These are phyloP conservation scores for Metschnikowia kofuensis DNA, from an alignment of 805 yeast species.

Conservation along the genomic window DNA sequence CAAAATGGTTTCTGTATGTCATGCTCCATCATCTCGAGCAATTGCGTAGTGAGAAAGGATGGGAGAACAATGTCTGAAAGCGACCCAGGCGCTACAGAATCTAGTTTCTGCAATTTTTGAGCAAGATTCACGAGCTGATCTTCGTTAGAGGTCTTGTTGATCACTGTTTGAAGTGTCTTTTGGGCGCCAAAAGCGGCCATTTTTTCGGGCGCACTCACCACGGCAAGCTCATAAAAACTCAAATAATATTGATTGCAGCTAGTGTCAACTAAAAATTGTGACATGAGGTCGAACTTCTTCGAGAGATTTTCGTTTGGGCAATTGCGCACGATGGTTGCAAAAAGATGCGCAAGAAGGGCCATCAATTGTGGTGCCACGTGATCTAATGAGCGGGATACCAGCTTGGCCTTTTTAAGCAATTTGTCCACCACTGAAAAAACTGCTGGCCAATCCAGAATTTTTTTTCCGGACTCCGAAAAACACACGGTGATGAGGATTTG, in stretches of 20 bases:
- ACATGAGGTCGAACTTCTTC: slow-evolving; percentile 43
- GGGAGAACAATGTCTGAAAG: slow-evolving; percentile 6
- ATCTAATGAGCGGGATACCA: slow-evolving; percentile 3
- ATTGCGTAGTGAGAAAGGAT: slow-evolving; percentile 4
- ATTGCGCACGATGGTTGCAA: slow-evolving; percentile 54
- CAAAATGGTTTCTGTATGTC: background rate
- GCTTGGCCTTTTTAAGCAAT: slow-evolving; percentile 20
- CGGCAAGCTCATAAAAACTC: slow-evolving; percentile 46
- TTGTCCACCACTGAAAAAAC: slow-evolving; percentile 21
- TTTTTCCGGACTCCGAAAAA: slow-evolving; percentile 71
- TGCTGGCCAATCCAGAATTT: slow-evolving; percentile 52
- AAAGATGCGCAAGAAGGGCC: slow-evolving; percentile 41
- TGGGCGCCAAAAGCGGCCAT: slow-evolving; percentile 42
- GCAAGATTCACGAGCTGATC: slow-evolving; percentile 7
- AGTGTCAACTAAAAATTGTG: slow-evolving; percentile 35
- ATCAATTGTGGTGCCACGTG: slow-evolving; percentile 5
- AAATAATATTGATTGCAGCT: slow-evolving; percentile 38
- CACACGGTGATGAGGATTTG: slow-evolving; percentile 47
- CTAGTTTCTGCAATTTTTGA: slow-evolving; percentile 6
- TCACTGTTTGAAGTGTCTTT: slow-evolving; percentile 46
- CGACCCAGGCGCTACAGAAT: background rate
- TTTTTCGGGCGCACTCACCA: slow-evolving; percentile 43
- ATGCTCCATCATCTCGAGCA: slow-evolving; percentile 6
- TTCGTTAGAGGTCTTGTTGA: slow-evolving; percentile 28
- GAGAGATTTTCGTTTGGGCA: slow-evolving; percentile 47